Conservation (phyloP, 208 protist genomes). For the Leishmania aethiopica region DNA sequence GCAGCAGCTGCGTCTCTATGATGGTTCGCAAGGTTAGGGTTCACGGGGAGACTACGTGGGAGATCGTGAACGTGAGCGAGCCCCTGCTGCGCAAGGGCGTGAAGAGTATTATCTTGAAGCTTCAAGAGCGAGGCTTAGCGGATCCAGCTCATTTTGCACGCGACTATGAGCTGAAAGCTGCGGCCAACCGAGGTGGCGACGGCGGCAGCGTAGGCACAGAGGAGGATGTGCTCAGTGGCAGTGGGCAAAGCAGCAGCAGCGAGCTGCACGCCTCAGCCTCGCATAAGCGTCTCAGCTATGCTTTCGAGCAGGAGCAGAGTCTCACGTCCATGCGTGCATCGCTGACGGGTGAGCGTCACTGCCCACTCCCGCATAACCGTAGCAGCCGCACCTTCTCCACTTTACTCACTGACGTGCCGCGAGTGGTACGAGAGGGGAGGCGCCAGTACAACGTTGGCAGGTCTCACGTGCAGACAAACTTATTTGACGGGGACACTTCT, state of each 20-base stretch:
- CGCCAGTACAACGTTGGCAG: conserved; percentile 83
- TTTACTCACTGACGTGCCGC: conserved; percentile 42
- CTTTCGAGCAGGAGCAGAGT: conserved; percentile 33
- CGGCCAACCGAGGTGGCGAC: conserved; percentile 12
- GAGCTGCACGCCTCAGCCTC: conserved; percentile 17
- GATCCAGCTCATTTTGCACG: conserved; percentile 56
- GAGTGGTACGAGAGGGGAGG: conserved; percentile 57
- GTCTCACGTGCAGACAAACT: conserved; percentile 36
- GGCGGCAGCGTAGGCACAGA: conserved; percentile 10
- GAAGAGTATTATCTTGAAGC: conserved; percentile 48
- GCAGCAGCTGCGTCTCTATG: conserved; percentile 54
- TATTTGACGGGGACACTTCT: conserved; percentile 41
- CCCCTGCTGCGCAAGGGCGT: conserved; percentile 50
- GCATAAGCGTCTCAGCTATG: conserved; percentile 21
- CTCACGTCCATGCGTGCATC: background rate
- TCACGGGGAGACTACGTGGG: conserved; percentile 58
- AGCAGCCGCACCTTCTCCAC: conserved; percentile 30
- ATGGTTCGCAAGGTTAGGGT: conserved; percentile 69
- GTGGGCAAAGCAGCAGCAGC: conserved; percentile 19
- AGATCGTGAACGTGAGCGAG: conserved; percentile 77
- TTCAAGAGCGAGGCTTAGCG: conserved; percentile 59
- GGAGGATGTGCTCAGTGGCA: conserved; percentile 14
- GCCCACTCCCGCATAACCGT: background rate
- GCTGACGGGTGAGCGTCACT: background rate
- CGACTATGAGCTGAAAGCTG: conserved; percentile 39